Evolutionary conservation across 2,329 filamentous ascomycete species (phyloP).

Genomic region (Xylogone sp.): DNA sequence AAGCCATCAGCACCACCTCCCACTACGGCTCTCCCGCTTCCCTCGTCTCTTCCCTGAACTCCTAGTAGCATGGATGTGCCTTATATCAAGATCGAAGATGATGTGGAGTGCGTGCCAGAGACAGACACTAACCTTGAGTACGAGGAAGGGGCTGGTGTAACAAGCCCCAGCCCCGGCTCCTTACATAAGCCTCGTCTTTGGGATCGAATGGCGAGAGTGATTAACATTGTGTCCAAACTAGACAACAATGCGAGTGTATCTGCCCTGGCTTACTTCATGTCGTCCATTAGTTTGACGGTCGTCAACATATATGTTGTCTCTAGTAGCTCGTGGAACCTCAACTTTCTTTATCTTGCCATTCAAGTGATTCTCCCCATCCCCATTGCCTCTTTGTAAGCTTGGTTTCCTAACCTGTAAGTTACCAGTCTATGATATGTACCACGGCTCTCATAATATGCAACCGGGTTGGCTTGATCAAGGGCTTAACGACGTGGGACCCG

Average conservation of each 20-base stretch:
- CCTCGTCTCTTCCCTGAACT: no score
- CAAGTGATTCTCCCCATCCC: slow-evolving; percentile 62
- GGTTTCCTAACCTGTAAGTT: background rate
- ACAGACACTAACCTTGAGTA: no score
- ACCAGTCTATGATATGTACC: slow-evolving; percentile 84
- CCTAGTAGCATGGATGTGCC: no score
- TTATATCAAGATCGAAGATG: no score
- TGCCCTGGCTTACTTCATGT: slow-evolving; percentile 85
- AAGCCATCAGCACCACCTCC: no score
- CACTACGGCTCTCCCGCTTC: no score
- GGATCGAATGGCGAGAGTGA: slow-evolving; percentile 18
- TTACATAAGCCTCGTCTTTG: no score
- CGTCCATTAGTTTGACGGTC: slow-evolving; percentile 98
- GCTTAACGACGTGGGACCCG: slow-evolving; percentile 73
- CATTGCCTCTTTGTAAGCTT: slow-evolving; percentile 3
- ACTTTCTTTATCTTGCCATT: slow-evolving; percentile 88
- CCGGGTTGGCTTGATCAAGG: slow-evolving; percentile 75
- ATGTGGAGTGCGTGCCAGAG: no score
- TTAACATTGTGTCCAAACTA: slow-evolving; percentile 35
- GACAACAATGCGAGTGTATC: slow-evolving; percentile 76
- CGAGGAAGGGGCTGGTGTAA: no score
- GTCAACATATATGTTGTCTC: slow-evolving; percentile 99
- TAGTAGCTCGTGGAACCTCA: slow-evolving; percentile 87
- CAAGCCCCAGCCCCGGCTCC: no score
- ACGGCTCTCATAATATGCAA: slow-evolving; percentile 80